Percentiles rank a stretch among this genome's conserved stretches.
Conservation (phyloP, 805 yeast genomes). For the Candida argentea region DNA sequence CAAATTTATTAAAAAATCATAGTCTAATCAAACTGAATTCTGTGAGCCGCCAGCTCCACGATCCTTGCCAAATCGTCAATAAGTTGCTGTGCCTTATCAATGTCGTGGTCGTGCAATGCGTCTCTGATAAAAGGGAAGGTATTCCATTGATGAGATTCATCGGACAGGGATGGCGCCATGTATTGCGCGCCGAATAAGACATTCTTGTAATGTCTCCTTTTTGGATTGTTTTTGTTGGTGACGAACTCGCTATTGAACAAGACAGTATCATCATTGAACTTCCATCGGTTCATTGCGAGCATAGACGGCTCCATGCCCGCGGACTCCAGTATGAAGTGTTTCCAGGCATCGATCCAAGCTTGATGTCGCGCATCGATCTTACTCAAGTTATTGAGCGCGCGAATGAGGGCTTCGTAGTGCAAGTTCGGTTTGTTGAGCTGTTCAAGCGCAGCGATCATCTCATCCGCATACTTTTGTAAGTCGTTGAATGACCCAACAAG, state of each 20-base stretch:
- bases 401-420: conserved; percentile 14
- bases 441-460: conserved; percentile 4
- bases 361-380: conserved; percentile 35
- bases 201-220: conserved; percentile 60
- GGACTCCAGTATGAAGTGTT: conserved; percentile 22
- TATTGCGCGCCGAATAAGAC: conserved; percentile 59
- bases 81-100: conserved; percentile 45
- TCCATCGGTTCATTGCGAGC: conserved; percentile 63
- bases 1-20: too few species aligned
- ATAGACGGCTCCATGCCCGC: conserved; percentile 65
- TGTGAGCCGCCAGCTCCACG: conserved; percentile 4
- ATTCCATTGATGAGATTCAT: conserved; percentile 39
- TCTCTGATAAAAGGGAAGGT: conserved; percentile 75
- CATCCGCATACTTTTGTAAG: conserved; percentile 29
- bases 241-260: conserved; percentile 46
- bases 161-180: conserved; percentile 35
- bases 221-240: conserved; percentile 30
- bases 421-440: conserved; percentile 10
- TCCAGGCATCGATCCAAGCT: conserved; percentile 59
- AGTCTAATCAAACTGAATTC: conserved; percentile 1
- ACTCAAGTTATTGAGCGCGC: conserved; percentile 15
- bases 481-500: conserved; percentile 37
- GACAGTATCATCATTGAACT: conserved; percentile 65
- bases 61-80: conserved; percentile 30
- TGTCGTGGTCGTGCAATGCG: conserved; percentile 39